phyloP scores from a whole-genome alignment of 176 grass and related monocot genomes.

The Aegilops speltoides region DNA sequence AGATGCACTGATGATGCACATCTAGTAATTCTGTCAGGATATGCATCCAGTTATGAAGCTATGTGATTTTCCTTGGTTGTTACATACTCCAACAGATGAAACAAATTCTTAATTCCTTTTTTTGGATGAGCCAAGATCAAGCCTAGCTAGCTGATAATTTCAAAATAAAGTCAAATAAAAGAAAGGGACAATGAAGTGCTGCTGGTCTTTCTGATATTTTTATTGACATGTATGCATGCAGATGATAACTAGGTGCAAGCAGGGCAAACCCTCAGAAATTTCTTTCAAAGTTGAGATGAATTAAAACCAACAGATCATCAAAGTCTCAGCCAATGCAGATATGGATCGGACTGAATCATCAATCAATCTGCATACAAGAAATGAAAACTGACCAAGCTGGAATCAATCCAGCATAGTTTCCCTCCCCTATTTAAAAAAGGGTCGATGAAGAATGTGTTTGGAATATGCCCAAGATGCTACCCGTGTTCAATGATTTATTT shows the following conservation, averaged over 20 bases:
- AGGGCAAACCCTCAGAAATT: background rate
- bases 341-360: background rate
- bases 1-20: background rate
- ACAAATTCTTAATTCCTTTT: background rate
- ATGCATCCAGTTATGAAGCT: background rate
- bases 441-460: background rate
- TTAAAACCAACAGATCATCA: background rate
- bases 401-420: background rate
- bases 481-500: too few relatives aligned
- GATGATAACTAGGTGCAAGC: background rate
- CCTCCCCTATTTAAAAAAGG: background rate
- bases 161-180: constrained; percentile 2
- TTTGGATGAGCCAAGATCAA: background rate
- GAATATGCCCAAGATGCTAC: background rate
- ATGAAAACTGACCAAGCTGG: background rate
- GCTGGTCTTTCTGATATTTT: background rate
- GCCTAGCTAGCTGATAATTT: background rate
- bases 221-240: background rate
- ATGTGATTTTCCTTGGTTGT: background rate
- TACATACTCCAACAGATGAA: background rate
- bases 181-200: background rate
- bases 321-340: background rate
- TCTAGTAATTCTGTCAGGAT: background rate
- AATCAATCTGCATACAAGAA: background rate
- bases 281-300: background rate